phyloP scores from a whole-genome alignment of 257 asterid genomes.

The Perilla frutescens region DNA sequence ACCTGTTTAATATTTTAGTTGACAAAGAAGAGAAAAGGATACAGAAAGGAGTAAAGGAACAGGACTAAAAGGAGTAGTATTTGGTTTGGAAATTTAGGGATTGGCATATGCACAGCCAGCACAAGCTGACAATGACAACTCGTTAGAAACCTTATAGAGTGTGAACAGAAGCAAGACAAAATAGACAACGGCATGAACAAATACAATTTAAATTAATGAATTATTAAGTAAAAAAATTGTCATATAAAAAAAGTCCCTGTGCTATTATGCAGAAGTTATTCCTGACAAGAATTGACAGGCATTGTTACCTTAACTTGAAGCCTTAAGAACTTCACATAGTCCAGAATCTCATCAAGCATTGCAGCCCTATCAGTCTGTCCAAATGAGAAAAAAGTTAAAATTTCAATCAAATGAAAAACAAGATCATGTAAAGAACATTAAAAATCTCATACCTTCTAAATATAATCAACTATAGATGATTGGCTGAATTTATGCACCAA shows the following conservation, averaged over 20 bases:
- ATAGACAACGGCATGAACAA: neutral
- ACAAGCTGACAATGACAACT: neutral
- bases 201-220: neutral
- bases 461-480: neutral
- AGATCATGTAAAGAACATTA: slow-evolving; percentile 7
- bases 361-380: slow-evolving; percentile 87
- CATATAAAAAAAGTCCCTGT: neutral
- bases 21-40: neutral
- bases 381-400: neutral
- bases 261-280: neutral
- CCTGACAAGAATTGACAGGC: slow-evolving; percentile 6
- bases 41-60: neutral
- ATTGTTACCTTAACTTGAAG: slow-evolving; percentile 82
- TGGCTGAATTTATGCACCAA: slow-evolving; percentile 13
- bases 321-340: slow-evolving; percentile 84
- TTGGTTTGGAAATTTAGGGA: neutral
- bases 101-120: neutral
- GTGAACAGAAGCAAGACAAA: neutral
- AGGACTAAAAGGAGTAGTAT: neutral
- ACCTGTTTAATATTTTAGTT: slow-evolving; percentile 49
- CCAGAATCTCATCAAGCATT: slow-evolving; percentile 91
- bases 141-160: neutral
- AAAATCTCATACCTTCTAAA: neutral
- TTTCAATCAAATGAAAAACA: neutral
- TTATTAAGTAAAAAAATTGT: slow-evolving; percentile 1